Conservation (phyloP, 1,139 yeast genomes). For the Suhomyces guaymorum region DNA sequence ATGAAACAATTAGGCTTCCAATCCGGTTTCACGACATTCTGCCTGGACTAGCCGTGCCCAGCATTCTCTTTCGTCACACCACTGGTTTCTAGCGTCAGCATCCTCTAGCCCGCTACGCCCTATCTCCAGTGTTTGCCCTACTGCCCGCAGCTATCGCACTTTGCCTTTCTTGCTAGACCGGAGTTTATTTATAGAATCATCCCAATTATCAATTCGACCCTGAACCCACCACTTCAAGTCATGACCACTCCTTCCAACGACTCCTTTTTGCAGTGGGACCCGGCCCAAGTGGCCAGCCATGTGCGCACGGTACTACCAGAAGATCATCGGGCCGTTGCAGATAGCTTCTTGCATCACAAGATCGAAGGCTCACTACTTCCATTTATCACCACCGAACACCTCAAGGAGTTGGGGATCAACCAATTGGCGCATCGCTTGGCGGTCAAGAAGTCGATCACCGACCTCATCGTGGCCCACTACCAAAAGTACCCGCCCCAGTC, state of each 20-base stretch:
- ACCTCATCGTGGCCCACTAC: conserved; percentile 40
- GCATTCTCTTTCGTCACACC: too few relatives aligned
- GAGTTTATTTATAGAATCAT: not conserved
- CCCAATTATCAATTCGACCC: too few relatives aligned
- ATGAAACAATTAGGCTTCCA: too few relatives aligned
- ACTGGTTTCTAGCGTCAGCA: too few relatives aligned
- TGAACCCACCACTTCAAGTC: not conserved
- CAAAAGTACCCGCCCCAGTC: conserved; percentile 32
- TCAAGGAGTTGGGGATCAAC: conserved; percentile 57
- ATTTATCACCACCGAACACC: conserved; percentile 58
- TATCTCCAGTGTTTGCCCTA: too few relatives aligned
- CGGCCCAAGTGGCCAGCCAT: conserved; percentile 47
- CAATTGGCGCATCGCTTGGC: conserved; percentile 44
- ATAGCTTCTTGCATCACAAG: conserved; percentile 50
- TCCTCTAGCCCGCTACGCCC: too few relatives aligned
- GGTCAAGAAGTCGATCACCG: conserved; percentile 52
- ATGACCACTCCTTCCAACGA: conserved; percentile 30
- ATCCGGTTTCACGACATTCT: too few relatives aligned
- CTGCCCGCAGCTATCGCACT: too few relatives aligned
- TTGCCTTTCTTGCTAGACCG: too few relatives aligned
- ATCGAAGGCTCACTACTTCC: conserved; percentile 65
- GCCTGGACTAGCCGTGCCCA: too few relatives aligned
- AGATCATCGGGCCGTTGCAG: conserved; percentile 25
- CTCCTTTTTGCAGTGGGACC: conserved; percentile 48
- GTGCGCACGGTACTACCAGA: conserved; percentile 29